Conservation (phyloP, 2,329 filamentous ascomycete species). For the Endoconidiophora laricicola region DNA sequence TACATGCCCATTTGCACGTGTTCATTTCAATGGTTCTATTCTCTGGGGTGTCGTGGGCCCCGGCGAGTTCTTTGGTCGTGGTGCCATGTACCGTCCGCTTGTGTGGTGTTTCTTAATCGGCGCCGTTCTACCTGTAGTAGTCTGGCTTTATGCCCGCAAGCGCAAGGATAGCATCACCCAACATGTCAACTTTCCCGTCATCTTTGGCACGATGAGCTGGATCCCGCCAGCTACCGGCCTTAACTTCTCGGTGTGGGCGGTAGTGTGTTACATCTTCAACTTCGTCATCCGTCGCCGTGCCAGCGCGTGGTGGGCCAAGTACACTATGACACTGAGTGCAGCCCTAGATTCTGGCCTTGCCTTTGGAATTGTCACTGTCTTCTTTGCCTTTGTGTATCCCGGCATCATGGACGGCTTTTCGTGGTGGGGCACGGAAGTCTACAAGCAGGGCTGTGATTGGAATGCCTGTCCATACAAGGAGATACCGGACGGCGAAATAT, state of each 20-base stretch:
- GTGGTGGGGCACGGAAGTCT: conserved; percentile 83
- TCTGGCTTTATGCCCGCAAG: conserved; percentile 54
- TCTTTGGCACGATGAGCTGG: conserved; percentile 72
- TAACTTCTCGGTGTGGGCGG: conserved; percentile 75
- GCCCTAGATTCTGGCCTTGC: conserved; percentile 71
- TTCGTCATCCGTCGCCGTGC: conserved; percentile 53
- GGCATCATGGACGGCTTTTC: conserved; percentile 55
- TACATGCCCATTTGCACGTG: conserved; percentile 70
- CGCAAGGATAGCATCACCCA: conserved; percentile 46
- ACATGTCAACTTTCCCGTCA: conserved; percentile 65
- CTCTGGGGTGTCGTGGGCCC: conserved; percentile 82
- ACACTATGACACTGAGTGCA: conserved; percentile 76
- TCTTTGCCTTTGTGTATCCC: conserved; percentile 74
- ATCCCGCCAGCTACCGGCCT: conserved; percentile 75
- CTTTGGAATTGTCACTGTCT: conserved; percentile 67
- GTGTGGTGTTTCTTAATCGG: conserved; percentile 73
- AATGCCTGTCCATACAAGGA: conserved; percentile 55
- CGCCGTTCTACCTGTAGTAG: conserved; percentile 52
- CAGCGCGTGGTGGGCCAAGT: conserved; percentile 73
- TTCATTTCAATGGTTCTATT: conserved; percentile 82
- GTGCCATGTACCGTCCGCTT: conserved; percentile 56
- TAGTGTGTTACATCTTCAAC: conserved; percentile 78
- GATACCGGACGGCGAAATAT: conserved; percentile 45
- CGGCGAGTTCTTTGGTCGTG: conserved; percentile 61
- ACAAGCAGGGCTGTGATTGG: conserved; percentile 76